Evolutionary conservation across 2,329 filamentous ascomycete genomes (phyloP).

Genomic region (Blumeria graminis): DNA sequence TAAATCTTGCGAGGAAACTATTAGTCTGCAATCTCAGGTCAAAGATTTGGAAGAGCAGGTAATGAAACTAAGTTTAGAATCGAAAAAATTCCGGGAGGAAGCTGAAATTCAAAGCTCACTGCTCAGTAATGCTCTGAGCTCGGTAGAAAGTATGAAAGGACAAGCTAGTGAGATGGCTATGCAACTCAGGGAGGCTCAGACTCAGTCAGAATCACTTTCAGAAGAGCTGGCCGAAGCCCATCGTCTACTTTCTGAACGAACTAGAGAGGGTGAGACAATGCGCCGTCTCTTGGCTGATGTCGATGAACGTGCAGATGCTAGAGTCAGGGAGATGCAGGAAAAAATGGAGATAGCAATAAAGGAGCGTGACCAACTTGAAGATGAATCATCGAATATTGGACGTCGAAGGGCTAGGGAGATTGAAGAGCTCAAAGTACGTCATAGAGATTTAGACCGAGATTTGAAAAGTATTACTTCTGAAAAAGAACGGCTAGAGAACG

Average conservation of each 20-base stretch:
- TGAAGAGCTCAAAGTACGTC: conserved; percentile 59
- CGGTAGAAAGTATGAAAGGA: conserved; percentile 82
- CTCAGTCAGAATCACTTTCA: conserved; percentile 63
- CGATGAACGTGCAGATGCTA: conserved; percentile 56
- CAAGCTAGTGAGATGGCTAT: conserved; percentile 70
- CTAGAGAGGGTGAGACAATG: conserved; percentile 87
- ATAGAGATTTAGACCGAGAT: conserved; percentile 61
- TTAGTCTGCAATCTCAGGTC: conserved; percentile 35
- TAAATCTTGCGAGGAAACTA: conserved; percentile 47
- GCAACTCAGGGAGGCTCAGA: conserved; percentile 73
- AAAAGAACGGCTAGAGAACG: conserved; percentile 50
- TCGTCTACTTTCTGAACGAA: conserved; percentile 63
- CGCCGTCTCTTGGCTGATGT: conserved; percentile 66
- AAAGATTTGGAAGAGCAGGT: conserved; percentile 52
- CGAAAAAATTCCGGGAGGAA: conserved; percentile 48
- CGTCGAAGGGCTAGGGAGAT: conserved; percentile 58
- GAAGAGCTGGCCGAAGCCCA: conserved; percentile 83
- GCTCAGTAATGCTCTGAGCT: conserved; percentile 59
- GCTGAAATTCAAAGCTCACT: conserved; percentile 65
- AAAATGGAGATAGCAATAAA: conserved; percentile 79
- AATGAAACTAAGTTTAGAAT: conserved; percentile 41
- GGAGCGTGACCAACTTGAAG: conserved; percentile 77
- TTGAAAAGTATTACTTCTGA: conserved; percentile 47
- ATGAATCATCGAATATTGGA: conserved; percentile 59
- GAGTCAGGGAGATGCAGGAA: conserved; percentile 70